Evolutionary conservation across 1,139 yeast species (phyloP).

Genomic region (Candida sp.): DNA sequence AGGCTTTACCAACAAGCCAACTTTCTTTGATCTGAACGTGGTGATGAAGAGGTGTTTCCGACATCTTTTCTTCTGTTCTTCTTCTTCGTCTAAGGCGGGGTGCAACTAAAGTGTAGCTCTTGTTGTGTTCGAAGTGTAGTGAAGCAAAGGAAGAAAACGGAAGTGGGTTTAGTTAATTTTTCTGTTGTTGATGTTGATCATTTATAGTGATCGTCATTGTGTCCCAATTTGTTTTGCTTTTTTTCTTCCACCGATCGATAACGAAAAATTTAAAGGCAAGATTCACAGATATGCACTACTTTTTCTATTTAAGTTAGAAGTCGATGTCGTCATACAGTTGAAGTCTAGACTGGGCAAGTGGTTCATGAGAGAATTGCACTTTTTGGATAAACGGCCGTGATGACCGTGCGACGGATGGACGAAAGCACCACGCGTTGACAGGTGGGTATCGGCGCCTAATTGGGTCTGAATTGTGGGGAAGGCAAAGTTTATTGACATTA

Average conservation of each 20-base stretch:
- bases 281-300: conserved; percentile 1
- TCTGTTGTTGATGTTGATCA: not conserved
- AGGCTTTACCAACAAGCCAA: conserved; percentile 54
- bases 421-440: not conserved
- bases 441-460: not conserved
- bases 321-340: too few species aligned
- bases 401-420: too few species aligned
- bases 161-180: not conserved
- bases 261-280: not conserved
- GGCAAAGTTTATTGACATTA: not conserved
- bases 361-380: too few species aligned
- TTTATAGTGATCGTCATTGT: not conserved
- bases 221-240: not conserved
- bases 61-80: not conserved
- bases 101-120: too few species aligned
- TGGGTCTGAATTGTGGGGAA: not conserved
- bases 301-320: not conserved
- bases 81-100: not conserved
- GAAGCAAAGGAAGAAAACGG: not conserved
- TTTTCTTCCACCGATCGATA: not conserved
- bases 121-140: too few species aligned
- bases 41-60: conserved; percentile 19
- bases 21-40: conserved; percentile 43
- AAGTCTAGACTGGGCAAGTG: too few species aligned
- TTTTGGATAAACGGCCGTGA: too few species aligned